Base-by-base conservation (phyloP, 805 yeast genomes). In the Wickerhamiella siamensis region DNA sequence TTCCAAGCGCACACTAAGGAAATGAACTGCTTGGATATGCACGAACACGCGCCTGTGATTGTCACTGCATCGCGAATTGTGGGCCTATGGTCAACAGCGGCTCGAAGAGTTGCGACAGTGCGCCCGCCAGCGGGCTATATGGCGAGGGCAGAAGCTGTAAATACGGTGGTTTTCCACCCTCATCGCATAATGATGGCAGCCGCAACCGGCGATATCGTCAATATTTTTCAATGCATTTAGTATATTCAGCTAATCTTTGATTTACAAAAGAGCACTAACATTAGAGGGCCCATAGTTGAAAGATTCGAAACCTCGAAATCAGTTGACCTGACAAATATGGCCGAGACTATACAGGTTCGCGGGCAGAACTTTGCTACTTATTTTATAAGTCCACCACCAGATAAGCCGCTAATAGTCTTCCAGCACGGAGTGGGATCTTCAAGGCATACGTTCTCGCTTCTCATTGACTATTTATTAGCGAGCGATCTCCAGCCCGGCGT, bases 381-480 rank as follows among this genome's bases (percentile, higher is more conserved):
- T 55, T 81, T 67, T 49, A 63, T 64, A 6, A 65, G 73, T 0
- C 87, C 94, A 0, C 45, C 51, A 5, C 46, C 51, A 1, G 51
- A 54, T 0, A 55, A 65, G 0, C 84, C 93, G 0, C 51, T 84
- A 1, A 75, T 82, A 50, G 62, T 91, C 2, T 75, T 77, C 50
- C 91, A 83, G 49, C 99, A 91, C 59, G 99, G 99, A 2, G 96
- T 95, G 1, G 98, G 97, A 0, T 86, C 96, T 0, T 73, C 83
- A 2, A 84, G 80, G 0, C 63, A 83, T 61, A 70, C 95, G 1
- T 91, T 82, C 63, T 81, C 83, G 1, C 56, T 64, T 20, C 51
- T 83, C 72, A 1, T 58, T 52, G 36, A 53, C 55, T 8, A 48
- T 74, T 16, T 51, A 33, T 51, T 35, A 36, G 44, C 50, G 6